These are phyloP conservation scores for Colletotrichum coccodes DNA, from an alignment of 2,329 filamentous ascomycete genomes.

Conservation along the genomic window DNA sequence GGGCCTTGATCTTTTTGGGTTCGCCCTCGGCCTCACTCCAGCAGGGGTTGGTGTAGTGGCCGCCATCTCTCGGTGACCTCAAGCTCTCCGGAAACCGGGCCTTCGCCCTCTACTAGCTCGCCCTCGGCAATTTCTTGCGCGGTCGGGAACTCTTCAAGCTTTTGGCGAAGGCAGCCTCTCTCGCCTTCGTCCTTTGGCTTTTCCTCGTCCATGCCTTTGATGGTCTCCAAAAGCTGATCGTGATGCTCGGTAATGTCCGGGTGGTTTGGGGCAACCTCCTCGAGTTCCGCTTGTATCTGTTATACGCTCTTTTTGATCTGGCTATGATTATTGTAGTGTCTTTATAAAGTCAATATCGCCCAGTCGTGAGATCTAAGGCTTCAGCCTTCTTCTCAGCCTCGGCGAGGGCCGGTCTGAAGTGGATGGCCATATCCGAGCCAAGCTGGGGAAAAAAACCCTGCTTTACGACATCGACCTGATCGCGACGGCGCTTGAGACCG, in stretches of 20 bases:
- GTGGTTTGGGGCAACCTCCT: not conserved
- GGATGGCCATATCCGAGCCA: slow-evolving; percentile 1
- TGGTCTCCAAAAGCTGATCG: not conserved
- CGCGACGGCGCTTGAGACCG: slow-evolving; percentile 8
- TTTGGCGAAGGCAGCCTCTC: not conserved
- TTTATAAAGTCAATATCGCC: not conserved
- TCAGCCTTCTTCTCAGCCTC: slow-evolving; percentile 7
- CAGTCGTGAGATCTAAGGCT: not conserved
- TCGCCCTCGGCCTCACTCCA: not conserved
- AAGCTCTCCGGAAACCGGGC: not conserved
- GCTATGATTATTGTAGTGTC: not conserved
- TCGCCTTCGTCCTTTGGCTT: not conserved
- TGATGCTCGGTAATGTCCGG: not conserved
- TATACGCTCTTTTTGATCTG: not conserved
- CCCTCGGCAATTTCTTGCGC: not conserved
- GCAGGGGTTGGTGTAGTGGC: not conserved
- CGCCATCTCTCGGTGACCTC: not conserved
- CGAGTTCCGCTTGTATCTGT: not conserved
- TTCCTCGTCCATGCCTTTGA: not conserved
- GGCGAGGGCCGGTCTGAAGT: slow-evolving; percentile 1
- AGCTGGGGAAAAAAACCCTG: not conserved
- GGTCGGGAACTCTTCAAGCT: not conserved
- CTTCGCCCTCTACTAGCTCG: not conserved
- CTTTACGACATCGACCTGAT: slow-evolving; percentile 14
- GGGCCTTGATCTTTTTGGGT: not conserved